Base-by-base conservation (phyloP, 169 alveolate genomes). In the Plasmodium berghei region DNA sequence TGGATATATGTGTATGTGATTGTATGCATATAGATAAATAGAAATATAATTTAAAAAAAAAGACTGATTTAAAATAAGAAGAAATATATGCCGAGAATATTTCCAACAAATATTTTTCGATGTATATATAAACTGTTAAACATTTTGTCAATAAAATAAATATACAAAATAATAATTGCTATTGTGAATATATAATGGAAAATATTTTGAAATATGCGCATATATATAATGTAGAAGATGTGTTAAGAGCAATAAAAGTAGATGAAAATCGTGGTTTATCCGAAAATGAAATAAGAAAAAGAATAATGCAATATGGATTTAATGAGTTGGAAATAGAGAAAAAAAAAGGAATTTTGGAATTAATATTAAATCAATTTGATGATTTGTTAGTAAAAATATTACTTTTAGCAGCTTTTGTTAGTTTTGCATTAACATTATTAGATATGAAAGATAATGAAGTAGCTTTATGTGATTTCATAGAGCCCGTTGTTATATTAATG, bases 381-480 rank as follows among this genome's bases (percentile, higher is more conserved):
- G 99, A 98, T 69, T 83, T 97, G 40, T 93, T 98, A 71, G 99
- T 98, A 49, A 95, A 97, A 93, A 99, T 99, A 40, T 94, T 99
- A 63, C 94, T 99, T 28, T 96, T 94, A 10, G 99, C 99, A 1
- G 99, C 99, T 0, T 94, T 96, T 62, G 94, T 99, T 40, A 97
- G 99, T 46, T 98, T 98, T 89, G 75, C 96, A 49, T 92, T 99
- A 86, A 99, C 99, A 0, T 72, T 87, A 56, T 63, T 97, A 73
- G 99, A 97, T 66, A 99, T 96, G 67, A 92, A 93, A 49, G 95
- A 90, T 8, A 92, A 93, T 18, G 98, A 97, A 59, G 98, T 97
- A 24, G 98, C 99, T 24, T 59, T 98, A 59, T 93, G 99, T 1
- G 99, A 99, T 24, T 99, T 94, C 92, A 98, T 99, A 18, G 99